Conservation (phyloP, 345 rosid genomes). For the Alliaria petiolata region DNA sequence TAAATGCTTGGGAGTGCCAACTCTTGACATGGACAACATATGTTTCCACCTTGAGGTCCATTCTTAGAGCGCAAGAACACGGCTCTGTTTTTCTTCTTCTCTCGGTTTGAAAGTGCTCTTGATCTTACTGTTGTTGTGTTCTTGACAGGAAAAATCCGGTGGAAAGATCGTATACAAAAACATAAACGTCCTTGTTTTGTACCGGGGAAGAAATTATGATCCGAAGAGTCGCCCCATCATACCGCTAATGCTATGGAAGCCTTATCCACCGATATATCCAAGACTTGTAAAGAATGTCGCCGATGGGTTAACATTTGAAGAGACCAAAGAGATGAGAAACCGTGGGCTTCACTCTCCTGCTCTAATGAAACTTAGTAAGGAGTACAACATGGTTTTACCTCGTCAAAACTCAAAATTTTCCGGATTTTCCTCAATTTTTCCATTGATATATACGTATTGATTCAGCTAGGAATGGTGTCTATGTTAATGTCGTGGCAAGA, state of each 20-base stretch:
- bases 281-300: slow-evolving; percentile 70
- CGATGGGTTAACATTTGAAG: slow-evolving; percentile 78
- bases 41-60: slow-evolving; percentile 90
- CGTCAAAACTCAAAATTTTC: too few species aligned
- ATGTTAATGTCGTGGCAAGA: slow-evolving; percentile 69
- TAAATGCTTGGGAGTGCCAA: slow-evolving; percentile 89
- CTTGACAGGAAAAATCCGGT: slow-evolving; percentile 72
- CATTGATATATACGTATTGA: neutral
- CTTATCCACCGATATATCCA: slow-evolving; percentile 80
- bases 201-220: slow-evolving; percentile 75
- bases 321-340: slow-evolving; percentile 80
- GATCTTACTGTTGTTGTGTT: slow-evolving; percentile 31
- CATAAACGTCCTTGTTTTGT: slow-evolving; percentile 66
- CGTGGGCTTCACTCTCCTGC: slow-evolving; percentile 57
- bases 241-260: slow-evolving; percentile 94
- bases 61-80: too few species aligned
- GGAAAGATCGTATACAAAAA: slow-evolving; percentile 62
- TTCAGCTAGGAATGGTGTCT: slow-evolving; percentile 91
- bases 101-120: slow-evolving; percentile 13
- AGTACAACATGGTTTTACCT: neutral
- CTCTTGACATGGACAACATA: slow-evolving; percentile 87
- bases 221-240: slow-evolving; percentile 57
- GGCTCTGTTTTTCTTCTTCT: neutral
- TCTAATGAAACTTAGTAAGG: slow-evolving; percentile 70
- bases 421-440: neutral